These are phyloP conservation scores for Plantago coronopus DNA, from an alignment of 305 asterid species.

Conservation along the genomic window DNA sequence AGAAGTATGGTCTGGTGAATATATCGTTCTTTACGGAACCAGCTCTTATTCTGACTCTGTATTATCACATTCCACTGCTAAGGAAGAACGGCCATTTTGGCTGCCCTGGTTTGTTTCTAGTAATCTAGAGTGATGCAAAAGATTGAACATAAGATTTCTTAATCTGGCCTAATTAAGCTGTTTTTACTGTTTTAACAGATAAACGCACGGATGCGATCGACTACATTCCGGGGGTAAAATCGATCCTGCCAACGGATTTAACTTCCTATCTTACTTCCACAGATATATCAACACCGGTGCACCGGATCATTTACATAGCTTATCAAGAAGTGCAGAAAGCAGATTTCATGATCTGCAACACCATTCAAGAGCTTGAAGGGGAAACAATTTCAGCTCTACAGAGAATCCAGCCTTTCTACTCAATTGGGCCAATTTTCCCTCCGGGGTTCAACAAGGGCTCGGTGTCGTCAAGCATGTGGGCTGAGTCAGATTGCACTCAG, in stretches of 20 bases:
- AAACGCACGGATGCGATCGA: conserved; percentile 52
- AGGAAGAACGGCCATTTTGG: conserved; percentile 47
- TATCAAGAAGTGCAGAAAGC: conserved; percentile 51
- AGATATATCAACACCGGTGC: conserved; percentile 42
- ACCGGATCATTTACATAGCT: conserved; percentile 59
- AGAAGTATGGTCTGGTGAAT: conserved; percentile 23
- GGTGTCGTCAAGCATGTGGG: conserved; percentile 41
- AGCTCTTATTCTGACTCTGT: conserved; percentile 48
- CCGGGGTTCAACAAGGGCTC: conserved; percentile 24
- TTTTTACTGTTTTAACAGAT: not conserved
- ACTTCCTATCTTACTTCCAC: conserved; percentile 57
- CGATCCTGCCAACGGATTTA: conserved; percentile 54
- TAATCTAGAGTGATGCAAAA: not conserved
- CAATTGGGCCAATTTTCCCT: conserved; percentile 48
- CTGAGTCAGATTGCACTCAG: conserved; percentile 44
- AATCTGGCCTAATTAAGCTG: not conserved
- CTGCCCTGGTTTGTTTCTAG: conserved; percentile 26
- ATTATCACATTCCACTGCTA: conserved; percentile 47
- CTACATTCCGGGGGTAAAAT: conserved; percentile 66
- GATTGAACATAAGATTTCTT: not conserved
- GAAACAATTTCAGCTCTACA: conserved; percentile 50
- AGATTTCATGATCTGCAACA: conserved; percentile 67
- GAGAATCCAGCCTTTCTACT: conserved; percentile 47
- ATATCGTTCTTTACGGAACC: conserved; percentile 62
- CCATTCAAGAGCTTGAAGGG: conserved; percentile 64